A percentile compares a stretch with the other conserved stretches of the same genome.
Evolutionary conservation across 1,284 basidiomycete genomes (phyloP).

Genomic region (Schizopora paradoxa): DNA sequence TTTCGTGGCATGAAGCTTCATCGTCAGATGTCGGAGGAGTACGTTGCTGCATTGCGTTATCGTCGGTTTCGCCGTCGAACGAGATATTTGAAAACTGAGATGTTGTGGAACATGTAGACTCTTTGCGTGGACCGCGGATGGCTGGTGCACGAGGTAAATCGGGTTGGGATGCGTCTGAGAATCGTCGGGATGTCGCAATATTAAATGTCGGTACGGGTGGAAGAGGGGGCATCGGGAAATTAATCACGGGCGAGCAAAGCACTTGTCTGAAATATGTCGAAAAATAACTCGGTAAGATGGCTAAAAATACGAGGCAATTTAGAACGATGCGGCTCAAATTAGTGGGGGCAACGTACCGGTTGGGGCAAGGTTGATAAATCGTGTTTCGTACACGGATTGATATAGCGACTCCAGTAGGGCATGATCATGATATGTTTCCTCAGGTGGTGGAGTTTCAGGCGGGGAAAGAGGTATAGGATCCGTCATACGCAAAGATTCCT

Average conservation of each 20-base stretch:
- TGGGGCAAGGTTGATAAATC: slow-evolving; percentile 63
- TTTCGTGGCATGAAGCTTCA: slow-evolving; percentile 7
- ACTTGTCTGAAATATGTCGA: slow-evolving; percentile 67
- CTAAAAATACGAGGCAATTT: slow-evolving; percentile 29
- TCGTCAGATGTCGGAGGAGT: slow-evolving; percentile 16
- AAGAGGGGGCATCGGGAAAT: slow-evolving; percentile 66
- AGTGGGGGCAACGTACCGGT: slow-evolving; percentile 38
- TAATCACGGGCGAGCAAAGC: slow-evolving; percentile 51
- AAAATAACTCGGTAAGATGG: slow-evolving; percentile 64
- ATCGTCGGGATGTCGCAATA: slow-evolving; percentile 27
- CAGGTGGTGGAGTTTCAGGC: slow-evolving; percentile 27
- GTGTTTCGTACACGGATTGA: slow-evolving; percentile 54
- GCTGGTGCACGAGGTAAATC: slow-evolving; percentile 1
- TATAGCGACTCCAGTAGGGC: slow-evolving; percentile 59
- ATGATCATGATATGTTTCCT: slow-evolving; percentile 47
- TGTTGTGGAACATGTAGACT: slow-evolving; percentile 21
- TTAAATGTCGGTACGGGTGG: slow-evolving; percentile 50
- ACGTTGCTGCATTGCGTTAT: slow-evolving; percentile 6
- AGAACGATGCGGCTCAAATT: too few species aligned
- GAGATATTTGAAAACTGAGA: slow-evolving; percentile 10
- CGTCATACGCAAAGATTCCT: slow-evolving; percentile 34
- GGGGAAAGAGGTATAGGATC: slow-evolving; percentile 28
- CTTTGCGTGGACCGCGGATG: slow-evolving; percentile 13
- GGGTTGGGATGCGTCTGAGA: slow-evolving; percentile 27
- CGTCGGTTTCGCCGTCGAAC: slow-evolving; percentile 12